Evolutionary conservation across 495 filamentous ascomycete genomes (phyloP), one percentile per base, ranked within the genome.

Genomic region (Aspergillus biplanus): DNA sequence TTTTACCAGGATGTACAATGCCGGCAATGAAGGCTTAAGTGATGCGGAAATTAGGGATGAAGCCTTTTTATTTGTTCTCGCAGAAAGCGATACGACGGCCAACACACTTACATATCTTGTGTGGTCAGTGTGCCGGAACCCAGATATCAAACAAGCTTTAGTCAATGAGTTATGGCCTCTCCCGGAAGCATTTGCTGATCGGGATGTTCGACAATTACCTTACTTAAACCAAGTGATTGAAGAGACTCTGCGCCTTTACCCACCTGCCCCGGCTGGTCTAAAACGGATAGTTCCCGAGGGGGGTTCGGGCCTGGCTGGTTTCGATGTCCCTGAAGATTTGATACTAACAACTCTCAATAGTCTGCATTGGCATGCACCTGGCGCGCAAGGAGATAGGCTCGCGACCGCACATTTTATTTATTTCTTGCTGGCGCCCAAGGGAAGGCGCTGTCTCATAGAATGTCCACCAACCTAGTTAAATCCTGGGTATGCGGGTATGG

Each of bases 171-270:
- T 54, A 12, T 12, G 27, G 11, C 4, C 52, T 15, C 21, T 77
- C 18, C 53, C 53, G 5, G 61, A 69, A 0, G 62, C 57, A 5
- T 71, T 75, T 52, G 63, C 49, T 1, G 72, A 74, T 35, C 33
- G 60, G 11, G 55, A 71, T 50, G 63, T 81, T 1, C 69, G 78
- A 27, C 59, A 65, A 5, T 59, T 81, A 7, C 71, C 73, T 2
- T 75, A 80, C 58, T 64, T 87, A n/a, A 80, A 82, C 58, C 73
- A 74, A 34, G 73, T 82, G 32, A 85, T 86, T 65, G 77, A 80
- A 31, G 86, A 90, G 69, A 74, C 85, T 0, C 69, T 89, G 42
- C 75, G 86, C 1, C 67, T 89, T 12, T 78, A 87, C 62, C 76
- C 80, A 2, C 81, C 83, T 5, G 80, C 81, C 0, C 76, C 80